Percentiles rank a stretch among this genome's conserved stretches.
Evolutionary conservation across 768 basidiomycete genomes (phyloP).

Genomic region (Fomitopsis serialis): DNA sequence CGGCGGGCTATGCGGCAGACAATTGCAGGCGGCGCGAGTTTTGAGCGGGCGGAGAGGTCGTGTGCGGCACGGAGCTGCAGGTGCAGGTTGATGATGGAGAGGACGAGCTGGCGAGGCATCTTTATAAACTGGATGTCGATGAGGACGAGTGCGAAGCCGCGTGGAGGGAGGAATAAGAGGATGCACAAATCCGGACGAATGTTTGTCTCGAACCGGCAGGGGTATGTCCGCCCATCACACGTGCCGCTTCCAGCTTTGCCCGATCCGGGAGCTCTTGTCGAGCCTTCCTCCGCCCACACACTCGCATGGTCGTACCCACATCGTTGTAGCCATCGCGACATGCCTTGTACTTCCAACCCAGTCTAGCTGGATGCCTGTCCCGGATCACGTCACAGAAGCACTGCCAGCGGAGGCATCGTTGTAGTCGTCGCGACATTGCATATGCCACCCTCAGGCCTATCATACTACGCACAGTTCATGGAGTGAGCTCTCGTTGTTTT

Average conservation of each 20-base stretch:
- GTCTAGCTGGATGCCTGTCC: too few species aligned
- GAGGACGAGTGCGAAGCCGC: slow-evolving; percentile 12
- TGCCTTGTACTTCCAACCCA: too few species aligned
- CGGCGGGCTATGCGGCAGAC: background rate
- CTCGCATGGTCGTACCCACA: too few species aligned
- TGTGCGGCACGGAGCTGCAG: background rate
- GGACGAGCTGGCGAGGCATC: background rate
- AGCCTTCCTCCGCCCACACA: background rate
- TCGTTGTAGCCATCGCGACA: too few species aligned
- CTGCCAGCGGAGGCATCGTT: too few species aligned
- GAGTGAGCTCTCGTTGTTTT: too few species aligned
- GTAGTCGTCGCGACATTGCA: too few species aligned
- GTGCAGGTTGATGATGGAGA: background rate
- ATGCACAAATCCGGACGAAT: slow-evolving; percentile 19
- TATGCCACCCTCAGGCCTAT: too few species aligned
- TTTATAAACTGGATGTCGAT: slow-evolving; percentile 20
- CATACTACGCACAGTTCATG: too few species aligned
- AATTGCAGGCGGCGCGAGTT: background rate
- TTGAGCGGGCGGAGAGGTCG: background rate
- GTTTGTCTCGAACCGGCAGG: slow-evolving; percentile 18
- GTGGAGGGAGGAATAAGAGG: slow-evolving; percentile 24
- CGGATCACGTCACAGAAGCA: too few species aligned
- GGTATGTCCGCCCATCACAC: too few species aligned
- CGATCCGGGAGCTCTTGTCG: background rate
- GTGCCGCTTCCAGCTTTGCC: background rate